Percentiles rank a stretch among this genome's conserved stretches.
Evolutionary conservation across 2,329 filamentous ascomycete species (phyloP).

Genomic region (Trichoderma semiorbis): DNA sequence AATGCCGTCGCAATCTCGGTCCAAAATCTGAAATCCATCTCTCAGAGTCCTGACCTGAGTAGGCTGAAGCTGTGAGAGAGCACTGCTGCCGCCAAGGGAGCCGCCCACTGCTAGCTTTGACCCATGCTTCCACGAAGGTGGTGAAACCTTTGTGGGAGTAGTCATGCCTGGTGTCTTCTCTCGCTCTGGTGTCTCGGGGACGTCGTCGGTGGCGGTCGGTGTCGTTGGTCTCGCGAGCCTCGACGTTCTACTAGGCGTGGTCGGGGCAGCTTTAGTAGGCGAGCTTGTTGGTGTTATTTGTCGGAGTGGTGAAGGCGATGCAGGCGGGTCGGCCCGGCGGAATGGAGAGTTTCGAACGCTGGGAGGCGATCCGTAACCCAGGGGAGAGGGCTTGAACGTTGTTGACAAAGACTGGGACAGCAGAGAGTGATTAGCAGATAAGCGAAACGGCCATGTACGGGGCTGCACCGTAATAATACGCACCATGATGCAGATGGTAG

Average conservation of each 20-base stretch:
- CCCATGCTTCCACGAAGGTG: slow-evolving; percentile 29
- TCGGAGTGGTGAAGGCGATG: slow-evolving; percentile 63
- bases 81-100: slow-evolving; percentile 47
- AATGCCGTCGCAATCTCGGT: slow-evolving; percentile 79
- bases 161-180: slow-evolving; percentile 31
- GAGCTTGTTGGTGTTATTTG: slow-evolving; percentile 63
- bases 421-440: slow-evolving; percentile 23
- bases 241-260: slow-evolving; percentile 25
- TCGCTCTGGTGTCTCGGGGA: slow-evolving; percentile 37
- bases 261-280: slow-evolving; percentile 45
- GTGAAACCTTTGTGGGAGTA: slow-evolving; percentile 36
- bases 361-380: slow-evolving; percentile 65
- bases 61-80: slow-evolving; percentile 71
- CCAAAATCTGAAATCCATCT: slow-evolving; percentile 90
- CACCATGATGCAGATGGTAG: slow-evolving; percentile 31
- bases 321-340: slow-evolving; percentile 58
- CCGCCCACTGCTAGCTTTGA: slow-evolving; percentile 40
- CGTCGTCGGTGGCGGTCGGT: slow-evolving; percentile 35
- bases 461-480: slow-evolving; percentile 16
- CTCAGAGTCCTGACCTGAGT: slow-evolving; percentile 82
- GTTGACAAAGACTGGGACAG: slow-evolving; percentile 49
- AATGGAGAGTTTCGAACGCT: slow-evolving; percentile 59
- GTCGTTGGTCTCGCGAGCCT: slow-evolving; percentile 41
- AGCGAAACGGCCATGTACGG: slow-evolving; percentile 16
- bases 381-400: slow-evolving; percentile 66